Percentiles rank a stretch among this genome's conserved stretches.
Conservation (phyloP, 2,329 filamentous ascomycete genomes). For the Elsinoe arachidis region DNA sequence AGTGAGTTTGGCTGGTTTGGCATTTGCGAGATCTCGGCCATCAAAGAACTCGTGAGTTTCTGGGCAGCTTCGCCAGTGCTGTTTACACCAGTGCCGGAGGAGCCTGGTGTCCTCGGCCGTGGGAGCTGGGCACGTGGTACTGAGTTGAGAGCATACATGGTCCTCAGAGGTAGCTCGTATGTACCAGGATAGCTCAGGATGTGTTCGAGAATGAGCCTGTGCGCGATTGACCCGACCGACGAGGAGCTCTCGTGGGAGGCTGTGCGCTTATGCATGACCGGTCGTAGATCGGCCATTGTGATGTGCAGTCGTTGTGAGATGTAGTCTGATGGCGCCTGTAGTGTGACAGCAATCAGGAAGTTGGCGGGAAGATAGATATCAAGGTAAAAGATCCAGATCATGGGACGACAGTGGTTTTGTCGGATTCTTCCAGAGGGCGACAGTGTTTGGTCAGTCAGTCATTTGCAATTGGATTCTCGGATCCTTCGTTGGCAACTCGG, state of each 20-base stretch:
- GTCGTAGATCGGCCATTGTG: slow-evolving; percentile 1
- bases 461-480: neutral
- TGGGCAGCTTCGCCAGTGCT: slow-evolving; percentile 28
- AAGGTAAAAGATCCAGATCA: neutral
- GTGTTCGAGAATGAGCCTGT: slow-evolving; percentile 47
- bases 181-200: slow-evolving; percentile 52
- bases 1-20: slow-evolving; percentile 53
- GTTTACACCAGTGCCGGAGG: slow-evolving; percentile 28
- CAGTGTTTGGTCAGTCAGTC: neutral
- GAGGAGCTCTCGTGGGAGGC: slow-evolving; percentile 23
- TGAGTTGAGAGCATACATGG: slow-evolving; percentile 60
- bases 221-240: slow-evolving; percentile 35
- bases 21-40: slow-evolving; percentile 49
- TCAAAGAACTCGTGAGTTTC: slow-evolving; percentile 43
- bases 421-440: neutral
- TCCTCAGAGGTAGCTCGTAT: slow-evolving; percentile 58
- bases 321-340: neutral
- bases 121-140: slow-evolving; percentile 38
- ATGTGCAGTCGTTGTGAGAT: neutral
- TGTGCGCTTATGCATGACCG: slow-evolving; percentile 7
- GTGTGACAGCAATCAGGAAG: slow-evolving; percentile 6
- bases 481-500: neutral
- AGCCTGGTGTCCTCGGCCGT: slow-evolving; percentile 18
- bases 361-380: slow-evolving; percentile 6
- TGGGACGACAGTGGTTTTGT: neutral